Conservation (phyloP, 2,329 filamentous ascomycete genomes). For the Myriosclerotinia curreyana region DNA sequence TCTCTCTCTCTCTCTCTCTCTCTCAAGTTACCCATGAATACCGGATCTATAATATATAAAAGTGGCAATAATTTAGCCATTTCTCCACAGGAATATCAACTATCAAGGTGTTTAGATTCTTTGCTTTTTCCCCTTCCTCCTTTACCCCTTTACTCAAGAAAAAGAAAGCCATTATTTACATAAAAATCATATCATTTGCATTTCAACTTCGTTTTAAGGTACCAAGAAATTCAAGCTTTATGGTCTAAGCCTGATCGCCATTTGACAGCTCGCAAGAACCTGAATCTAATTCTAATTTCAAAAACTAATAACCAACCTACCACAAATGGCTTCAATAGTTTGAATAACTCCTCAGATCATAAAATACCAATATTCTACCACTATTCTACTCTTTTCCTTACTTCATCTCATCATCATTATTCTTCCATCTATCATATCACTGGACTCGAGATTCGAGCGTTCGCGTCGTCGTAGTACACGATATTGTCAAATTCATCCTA, state of each 20-base stretch:
- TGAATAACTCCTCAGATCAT: neutral
- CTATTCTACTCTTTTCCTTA: conserved; percentile 4
- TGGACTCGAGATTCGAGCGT: neutral
- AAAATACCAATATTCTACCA: neutral
- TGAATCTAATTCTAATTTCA: neutral
- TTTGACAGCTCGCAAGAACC: conserved; percentile 1
- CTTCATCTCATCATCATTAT: conserved; percentile 12
- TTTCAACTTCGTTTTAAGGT: conserved; percentile 2
- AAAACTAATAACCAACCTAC: no score
- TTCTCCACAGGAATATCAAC: neutral
- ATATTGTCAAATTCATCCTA: conserved; percentile 8
- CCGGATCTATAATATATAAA: neutral
- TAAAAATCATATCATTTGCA: neutral
- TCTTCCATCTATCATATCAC: neutral
- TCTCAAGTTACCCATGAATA: neutral
- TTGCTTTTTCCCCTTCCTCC: neutral
- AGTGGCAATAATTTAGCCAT: conserved; percentile 1
- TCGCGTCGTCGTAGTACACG: conserved; percentile 14
- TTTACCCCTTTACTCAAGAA: neutral
- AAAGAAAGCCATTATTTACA: conserved; percentile 1
- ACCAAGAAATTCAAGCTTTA: conserved; percentile 9
- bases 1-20: neutral
- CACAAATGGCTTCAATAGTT: conserved; percentile 20
- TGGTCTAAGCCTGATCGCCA: neutral
- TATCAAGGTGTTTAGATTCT: neutral